A percentile compares a stretch with the other conserved stretches of the same genome.
These are phyloP conservation scores for Pelargonium citronellum DNA, from an alignment of 441 rosid genomes.

Conservation along the genomic window DNA sequence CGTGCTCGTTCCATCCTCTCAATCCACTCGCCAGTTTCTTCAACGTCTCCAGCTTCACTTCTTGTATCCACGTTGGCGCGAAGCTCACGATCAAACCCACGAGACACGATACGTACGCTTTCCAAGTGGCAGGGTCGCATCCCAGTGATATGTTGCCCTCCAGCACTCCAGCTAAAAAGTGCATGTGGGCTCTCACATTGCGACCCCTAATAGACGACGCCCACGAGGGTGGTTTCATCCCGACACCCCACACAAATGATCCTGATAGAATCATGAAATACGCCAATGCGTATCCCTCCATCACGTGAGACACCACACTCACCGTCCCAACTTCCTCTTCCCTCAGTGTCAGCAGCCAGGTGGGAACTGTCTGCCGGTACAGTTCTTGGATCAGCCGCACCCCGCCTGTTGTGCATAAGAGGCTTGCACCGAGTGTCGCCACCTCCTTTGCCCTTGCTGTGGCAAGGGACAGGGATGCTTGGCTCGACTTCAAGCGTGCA, in stretches of 20 bases:
- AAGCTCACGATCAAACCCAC: constrained; percentile 40
- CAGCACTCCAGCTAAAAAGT: constrained; percentile 43
- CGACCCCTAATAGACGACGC: constrained; percentile 26
- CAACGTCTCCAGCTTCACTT: constrained; percentile 43
- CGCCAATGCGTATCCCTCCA: constrained; percentile 59
- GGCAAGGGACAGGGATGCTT: constrained; percentile 41
- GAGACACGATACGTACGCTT: constrained; percentile 49
- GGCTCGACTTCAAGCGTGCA: constrained; percentile 36
- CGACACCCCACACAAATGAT: constrained; percentile 36
- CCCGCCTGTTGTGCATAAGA: constrained; percentile 46
- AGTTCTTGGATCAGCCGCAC: constrained; percentile 38
- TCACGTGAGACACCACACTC: constrained; percentile 28
- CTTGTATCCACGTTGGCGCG: constrained; percentile 48
- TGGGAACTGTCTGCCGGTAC: constrained; percentile 42
- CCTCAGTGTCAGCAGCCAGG: constrained; percentile 44
- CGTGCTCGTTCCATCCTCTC: constrained; percentile 45
- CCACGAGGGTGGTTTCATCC: constrained; percentile 28
- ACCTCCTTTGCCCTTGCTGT: constrained; percentile 47
- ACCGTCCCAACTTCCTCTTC: constrained; percentile 27
- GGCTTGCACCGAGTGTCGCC: constrained; percentile 52
- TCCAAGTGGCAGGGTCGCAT: constrained; percentile 52
- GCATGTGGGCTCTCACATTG: constrained; percentile 38
- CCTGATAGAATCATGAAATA: constrained; percentile 39
- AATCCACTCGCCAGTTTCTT: constrained; percentile 43
- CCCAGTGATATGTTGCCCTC: constrained; percentile 44